Evolutionary conservation across 2,329 filamentous ascomycete species (phyloP).

Genomic region (Pseudogymnoascus sp.): DNA sequence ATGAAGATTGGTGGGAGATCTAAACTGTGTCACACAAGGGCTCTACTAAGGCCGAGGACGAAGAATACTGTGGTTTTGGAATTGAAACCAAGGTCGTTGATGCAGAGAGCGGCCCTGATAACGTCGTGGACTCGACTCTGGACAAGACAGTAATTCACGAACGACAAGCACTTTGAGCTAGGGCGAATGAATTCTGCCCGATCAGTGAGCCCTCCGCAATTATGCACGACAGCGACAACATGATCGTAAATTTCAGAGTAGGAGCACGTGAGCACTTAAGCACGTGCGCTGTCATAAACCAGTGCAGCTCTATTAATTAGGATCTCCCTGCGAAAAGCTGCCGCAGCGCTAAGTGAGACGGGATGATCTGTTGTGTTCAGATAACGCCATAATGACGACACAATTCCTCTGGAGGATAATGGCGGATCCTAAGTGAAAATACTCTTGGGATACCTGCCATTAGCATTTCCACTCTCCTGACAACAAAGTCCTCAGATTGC

Average conservation of each 20-base stretch:
- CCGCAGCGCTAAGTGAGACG: no score
- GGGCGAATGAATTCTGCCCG: slow-evolving; percentile 39
- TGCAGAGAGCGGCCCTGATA: slow-evolving; percentile 31
- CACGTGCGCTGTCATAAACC: no score
- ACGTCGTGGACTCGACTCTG: slow-evolving; percentile 34
- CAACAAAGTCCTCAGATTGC: no score
- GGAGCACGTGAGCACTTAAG: no score
- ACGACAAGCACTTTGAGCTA: slow-evolving; percentile 42
- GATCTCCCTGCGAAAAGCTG: no score
- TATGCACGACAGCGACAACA: slow-evolving; percentile 13
- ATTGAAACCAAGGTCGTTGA: slow-evolving; percentile 42
- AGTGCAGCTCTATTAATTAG: no score
- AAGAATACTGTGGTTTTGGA: slow-evolving; percentile 29
- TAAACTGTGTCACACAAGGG: slow-evolving; percentile 28
- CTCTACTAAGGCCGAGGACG: slow-evolving; percentile 31
- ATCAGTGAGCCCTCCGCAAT: slow-evolving; percentile 31
- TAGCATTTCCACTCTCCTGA: no score
- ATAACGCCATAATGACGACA: no score
- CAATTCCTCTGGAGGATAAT: no score
- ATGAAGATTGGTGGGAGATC: slow-evolving; percentile 29
- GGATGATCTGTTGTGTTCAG: no score
- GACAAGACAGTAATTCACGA: slow-evolving; percentile 29
- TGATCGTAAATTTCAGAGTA: slow-evolving; percentile 13
- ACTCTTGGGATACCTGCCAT: no score
- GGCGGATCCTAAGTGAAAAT: no score